A percentile compares a stretch with the other conserved stretches of the same genome.
These are phyloP conservation scores for Zea luxurians DNA, from an alignment of 176 grass and related monocot species.

Conservation along the genomic window DNA sequence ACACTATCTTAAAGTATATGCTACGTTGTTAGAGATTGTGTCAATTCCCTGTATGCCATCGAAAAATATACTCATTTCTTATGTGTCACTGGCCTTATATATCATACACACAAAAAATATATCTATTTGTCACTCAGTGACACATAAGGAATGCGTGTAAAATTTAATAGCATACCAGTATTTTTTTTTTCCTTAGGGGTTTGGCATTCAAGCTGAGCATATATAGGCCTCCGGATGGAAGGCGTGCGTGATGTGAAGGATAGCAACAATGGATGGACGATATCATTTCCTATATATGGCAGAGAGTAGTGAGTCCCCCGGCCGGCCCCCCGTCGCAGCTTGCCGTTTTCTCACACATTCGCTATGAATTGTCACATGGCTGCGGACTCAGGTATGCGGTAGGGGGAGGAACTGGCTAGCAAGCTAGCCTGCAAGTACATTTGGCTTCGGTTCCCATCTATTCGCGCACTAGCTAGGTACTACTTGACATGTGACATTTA, in stretches of 20 bases:
- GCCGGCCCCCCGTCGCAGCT: background rate
- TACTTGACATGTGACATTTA: no score
- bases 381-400: no score
- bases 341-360: conserved; percentile 32
- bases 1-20: no score
- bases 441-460: background rate
- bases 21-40: no score
- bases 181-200: background rate
- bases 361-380: background rate
- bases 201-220: background rate
- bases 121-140: no score
- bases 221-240: background rate
- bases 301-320: no score
- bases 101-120: no score
- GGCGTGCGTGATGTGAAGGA: background rate
- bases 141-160: no score
- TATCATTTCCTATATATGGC: background rate
- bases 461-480: background rate
- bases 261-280: background rate
- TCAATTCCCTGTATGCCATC: no score
- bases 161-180: no score
- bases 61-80: no score
- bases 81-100: no score
- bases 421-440: background rate
- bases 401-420: background rate